A percentile compares a stretch with the other conserved stretches of the same genome.
phyloP scores from a whole-genome alignment of 2,329 filamentous ascomycete genomes.

The Xylaria sp. region DNA sequence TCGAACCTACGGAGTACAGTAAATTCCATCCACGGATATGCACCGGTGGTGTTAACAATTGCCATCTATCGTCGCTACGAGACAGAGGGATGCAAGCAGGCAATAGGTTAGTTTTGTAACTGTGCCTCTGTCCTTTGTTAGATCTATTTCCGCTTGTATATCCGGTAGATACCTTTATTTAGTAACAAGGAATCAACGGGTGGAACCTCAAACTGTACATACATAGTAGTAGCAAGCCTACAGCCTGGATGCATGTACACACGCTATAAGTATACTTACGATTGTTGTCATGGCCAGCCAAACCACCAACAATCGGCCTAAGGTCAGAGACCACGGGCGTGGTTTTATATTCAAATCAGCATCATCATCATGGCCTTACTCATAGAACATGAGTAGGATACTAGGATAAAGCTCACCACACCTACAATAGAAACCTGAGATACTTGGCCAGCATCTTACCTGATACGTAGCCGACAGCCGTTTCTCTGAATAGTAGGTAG shows the following conservation, averaged over 20 bases:
- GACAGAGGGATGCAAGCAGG: not conserved
- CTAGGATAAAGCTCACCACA: not conserved
- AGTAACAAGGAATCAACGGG: slow-evolving; percentile 8
- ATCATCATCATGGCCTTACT: not conserved
- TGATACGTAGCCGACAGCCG: not conserved
- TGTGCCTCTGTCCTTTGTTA: not conserved
- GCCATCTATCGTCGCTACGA: not conserved
- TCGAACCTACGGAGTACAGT: too few relatives aligned
- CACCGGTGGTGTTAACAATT: not conserved
- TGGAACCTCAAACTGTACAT: slow-evolving; percentile 3
- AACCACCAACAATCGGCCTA: not conserved
- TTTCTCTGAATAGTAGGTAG: not conserved
- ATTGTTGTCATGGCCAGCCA: not conserved
- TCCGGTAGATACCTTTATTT: slow-evolving; percentile 19
- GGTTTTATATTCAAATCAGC: not conserved
- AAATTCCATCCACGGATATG: not conserved
- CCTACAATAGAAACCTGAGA: not conserved
- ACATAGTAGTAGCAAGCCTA: too few relatives aligned
- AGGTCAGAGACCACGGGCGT: not conserved
- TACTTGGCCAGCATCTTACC: not conserved
- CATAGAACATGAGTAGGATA: not conserved
- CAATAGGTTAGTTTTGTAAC: not conserved
- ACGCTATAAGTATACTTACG: not conserved
- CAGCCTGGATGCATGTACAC: not conserved
- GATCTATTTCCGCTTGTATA: not conserved